Evolutionary conservation across 768 basidiomycete genomes (phyloP), one percentile per base, ranked within the genome.

Genomic region (Calocera cornea): DNA sequence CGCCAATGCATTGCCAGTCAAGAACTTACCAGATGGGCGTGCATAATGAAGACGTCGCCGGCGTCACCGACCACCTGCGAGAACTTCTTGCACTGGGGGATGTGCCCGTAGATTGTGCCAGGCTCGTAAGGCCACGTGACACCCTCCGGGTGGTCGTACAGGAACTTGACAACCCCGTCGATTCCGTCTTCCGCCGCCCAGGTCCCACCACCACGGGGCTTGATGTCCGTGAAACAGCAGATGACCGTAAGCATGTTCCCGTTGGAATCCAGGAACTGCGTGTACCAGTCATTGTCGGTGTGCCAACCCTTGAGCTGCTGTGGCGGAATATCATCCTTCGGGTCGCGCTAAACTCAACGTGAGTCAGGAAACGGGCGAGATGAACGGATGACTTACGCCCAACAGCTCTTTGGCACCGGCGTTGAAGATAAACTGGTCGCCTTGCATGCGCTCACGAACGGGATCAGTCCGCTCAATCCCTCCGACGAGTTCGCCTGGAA

Each of bases 341-440:
- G 8, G 16, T 31, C 3, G 24, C n/a, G 17, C 19, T n/a, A 54
- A n/a, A 19, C 19, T n/a, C n/a, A 29, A 60, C 19, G 16, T 19
- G 44, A 19, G 44, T 8, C 7, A 7, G 16, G 44, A 8, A 7
- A 24, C 19, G 8, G 5, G 24, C 7, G 19, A 8, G 3, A 24
- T 47, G 27, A 16, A 19, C 16, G 2, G 10, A 60, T 7, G 14
- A 66, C 41, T 50, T 16, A 66, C 65, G 19, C 27, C 22, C 5
- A 14, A 17, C 17, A 33, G 34, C 27, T 66, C 33, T n/a, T 44
- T 27, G 10, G 27, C 22, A 16, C 65, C 65, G 2, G 49, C 33
- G 41, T 66, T 66, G 29, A 44, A 66, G 29, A 66, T 66, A 27
- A 66, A 47, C 44, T 66, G 65, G 49, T 66, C 65, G 22, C 65